These are phyloP conservation scores for Stramenopiles sp. DNA, from an alignment of 352 stramenopile species.

Conservation along the genomic window DNA sequence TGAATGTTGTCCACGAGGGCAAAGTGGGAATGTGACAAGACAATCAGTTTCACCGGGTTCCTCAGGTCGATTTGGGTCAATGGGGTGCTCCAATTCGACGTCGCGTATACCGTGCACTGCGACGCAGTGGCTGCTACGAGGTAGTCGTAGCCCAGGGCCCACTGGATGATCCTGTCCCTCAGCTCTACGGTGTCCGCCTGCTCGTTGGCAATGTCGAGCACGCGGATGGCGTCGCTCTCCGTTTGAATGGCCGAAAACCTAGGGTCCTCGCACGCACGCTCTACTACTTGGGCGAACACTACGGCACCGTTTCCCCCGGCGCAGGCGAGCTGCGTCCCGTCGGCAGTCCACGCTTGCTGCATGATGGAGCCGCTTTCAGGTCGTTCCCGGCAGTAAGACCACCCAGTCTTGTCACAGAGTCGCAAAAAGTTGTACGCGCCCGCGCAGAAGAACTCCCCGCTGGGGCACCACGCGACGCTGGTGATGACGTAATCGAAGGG, in stretches of 20 bases:
- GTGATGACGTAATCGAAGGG: conserved; percentile 65
- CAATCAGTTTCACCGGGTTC: conserved; percentile 52
- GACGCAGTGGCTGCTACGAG: conserved; percentile 69
- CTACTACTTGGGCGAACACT: conserved; percentile 64
- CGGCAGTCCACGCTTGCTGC: conserved; percentile 56
- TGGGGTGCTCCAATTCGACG: conserved; percentile 69
- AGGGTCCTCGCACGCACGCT: conserved; percentile 25
- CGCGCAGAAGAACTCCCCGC: conserved; percentile 64
- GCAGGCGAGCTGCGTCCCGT: conserved; percentile 66
- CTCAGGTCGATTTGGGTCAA: conserved; percentile 66
- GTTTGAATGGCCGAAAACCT: background rate
- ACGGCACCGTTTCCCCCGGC: conserved; percentile 58
- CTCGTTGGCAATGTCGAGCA: conserved; percentile 65
- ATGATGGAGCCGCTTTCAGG: conserved; percentile 54
- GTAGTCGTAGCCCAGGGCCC: conserved; percentile 65
- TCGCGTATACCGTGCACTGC: conserved; percentile 48
- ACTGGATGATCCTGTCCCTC: conserved; percentile 67
- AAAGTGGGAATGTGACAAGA: conserved; percentile 63
- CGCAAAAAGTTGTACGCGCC: conserved; percentile 72
- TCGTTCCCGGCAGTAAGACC: conserved; percentile 59
- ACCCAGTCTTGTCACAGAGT: conserved; percentile 73
- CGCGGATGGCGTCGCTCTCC: conserved; percentile 32
- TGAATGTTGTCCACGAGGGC: conserved; percentile 57
- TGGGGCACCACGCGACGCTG: conserved; percentile 65
- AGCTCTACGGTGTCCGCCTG: conserved; percentile 73